Evolutionary conservation across 2,329 filamentous ascomycete species (phyloP).

Genomic region (Fusarium heterosporum): DNA sequence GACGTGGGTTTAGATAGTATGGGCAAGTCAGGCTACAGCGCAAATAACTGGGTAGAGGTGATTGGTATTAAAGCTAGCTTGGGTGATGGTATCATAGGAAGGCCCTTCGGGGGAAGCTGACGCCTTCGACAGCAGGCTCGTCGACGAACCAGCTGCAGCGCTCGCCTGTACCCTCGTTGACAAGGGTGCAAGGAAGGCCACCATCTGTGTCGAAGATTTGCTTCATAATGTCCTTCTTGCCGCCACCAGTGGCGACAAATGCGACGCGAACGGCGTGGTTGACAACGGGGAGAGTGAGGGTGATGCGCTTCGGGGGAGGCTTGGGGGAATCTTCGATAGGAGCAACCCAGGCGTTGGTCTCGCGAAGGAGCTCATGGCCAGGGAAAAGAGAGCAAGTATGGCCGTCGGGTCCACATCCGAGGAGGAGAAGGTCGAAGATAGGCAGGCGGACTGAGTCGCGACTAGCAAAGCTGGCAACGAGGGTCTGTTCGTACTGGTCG

Average conservation of each 20-base stretch:
- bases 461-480: slow-evolving; percentile 87
- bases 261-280: slow-evolving; percentile 87
- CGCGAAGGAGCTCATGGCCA: slow-evolving; percentile 85
- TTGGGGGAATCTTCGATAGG: slow-evolving; percentile 95
- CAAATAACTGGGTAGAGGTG: slow-evolving; percentile 15
- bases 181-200: slow-evolving; percentile 84
- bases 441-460: slow-evolving; percentile 95
- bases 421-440: slow-evolving; percentile 92
- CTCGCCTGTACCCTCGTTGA: slow-evolving; percentile 86
- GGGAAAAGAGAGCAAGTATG: slow-evolving; percentile 98
- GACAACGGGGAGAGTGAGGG: slow-evolving; percentile 90
- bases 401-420: slow-evolving; percentile 94
- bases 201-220: slow-evolving; percentile 87
- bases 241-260: slow-evolving; percentile 89
- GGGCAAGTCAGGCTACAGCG: slow-evolving; percentile 22
- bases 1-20: slow-evolving; percentile 16
- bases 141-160: slow-evolving; percentile 97
- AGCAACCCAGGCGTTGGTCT: slow-evolving; percentile 91
- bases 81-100: slow-evolving; percentile 57
- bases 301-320: slow-evolving; percentile 90
- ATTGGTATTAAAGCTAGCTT: slow-evolving; percentile 26
- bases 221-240: slow-evolving; percentile 93
- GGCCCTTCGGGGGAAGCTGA: slow-evolving; percentile 82
- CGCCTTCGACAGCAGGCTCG: slow-evolving; percentile 83
- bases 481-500: slow-evolving; percentile 89